Evolutionary conservation across 352 stramenopile species (phyloP).

Genomic region (Phytophthora sansomeana): DNA sequence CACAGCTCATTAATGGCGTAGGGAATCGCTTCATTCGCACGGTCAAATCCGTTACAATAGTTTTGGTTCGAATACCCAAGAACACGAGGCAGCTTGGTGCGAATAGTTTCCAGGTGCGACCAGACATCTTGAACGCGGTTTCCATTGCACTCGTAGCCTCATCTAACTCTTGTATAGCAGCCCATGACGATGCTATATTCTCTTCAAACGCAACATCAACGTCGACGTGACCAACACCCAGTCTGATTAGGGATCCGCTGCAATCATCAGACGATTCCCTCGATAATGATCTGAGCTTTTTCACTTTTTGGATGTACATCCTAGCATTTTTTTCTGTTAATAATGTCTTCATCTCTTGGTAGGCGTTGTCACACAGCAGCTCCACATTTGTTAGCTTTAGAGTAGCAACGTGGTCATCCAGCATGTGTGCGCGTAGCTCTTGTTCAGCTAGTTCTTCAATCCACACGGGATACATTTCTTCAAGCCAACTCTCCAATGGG

Average conservation of each 20-base stretch:
- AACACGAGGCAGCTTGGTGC: conserved; percentile 43
- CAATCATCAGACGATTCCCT: conserved; percentile 15
- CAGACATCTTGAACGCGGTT: conserved; percentile 27
- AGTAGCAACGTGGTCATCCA: conserved; percentile 68
- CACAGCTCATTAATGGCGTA: conserved; percentile 55
- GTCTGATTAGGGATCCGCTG: conserved; percentile 35
- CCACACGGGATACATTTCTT: conserved; percentile 76
- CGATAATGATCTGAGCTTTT: conserved; percentile 33
- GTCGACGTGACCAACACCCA: conserved; percentile 42
- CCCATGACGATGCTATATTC: conserved; percentile 36
- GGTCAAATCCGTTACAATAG: conserved; percentile 38
- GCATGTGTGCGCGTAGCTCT: conserved; percentile 63
- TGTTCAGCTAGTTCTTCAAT: conserved; percentile 73
- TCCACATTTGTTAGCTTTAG: conserved; percentile 69
- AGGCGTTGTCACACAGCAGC: conserved; percentile 41
- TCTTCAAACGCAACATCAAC: conserved; percentile 53
- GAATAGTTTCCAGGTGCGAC: conserved; percentile 30
- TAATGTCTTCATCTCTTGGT: conserved; percentile 57
- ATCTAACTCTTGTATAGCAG: conserved; percentile 52
- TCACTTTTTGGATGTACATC: conserved; percentile 69
- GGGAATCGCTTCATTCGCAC: conserved; percentile 60
- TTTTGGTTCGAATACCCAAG: conserved; percentile 37
- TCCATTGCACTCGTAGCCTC: conserved; percentile 48
- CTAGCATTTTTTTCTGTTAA: conserved; percentile 66
- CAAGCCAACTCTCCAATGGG: conserved; percentile 72